phyloP scores from a whole-genome alignment of 2,329 filamentous ascomycete genomes.

The Diaporthe vexans region DNA sequence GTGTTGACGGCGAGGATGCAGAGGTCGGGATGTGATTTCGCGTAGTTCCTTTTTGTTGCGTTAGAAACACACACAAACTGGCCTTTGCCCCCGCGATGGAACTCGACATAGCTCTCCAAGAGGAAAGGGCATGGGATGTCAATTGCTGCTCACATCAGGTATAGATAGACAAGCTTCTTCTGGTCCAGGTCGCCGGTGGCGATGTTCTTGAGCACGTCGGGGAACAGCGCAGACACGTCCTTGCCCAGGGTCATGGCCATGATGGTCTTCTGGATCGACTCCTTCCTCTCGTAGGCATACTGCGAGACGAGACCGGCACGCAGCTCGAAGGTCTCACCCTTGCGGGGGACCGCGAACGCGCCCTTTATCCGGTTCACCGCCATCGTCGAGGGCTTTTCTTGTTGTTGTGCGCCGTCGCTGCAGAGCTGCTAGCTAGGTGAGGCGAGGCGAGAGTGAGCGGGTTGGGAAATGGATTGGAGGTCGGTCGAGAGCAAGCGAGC shows the following conservation, averaged over 20 bases:
- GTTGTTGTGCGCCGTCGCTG: not conserved
- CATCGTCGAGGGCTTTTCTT: slow-evolving; percentile 66
- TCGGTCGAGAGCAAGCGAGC: not conserved
- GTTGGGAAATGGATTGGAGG: not conserved
- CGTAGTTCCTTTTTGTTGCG: slow-evolving; percentile 83
- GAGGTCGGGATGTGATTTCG: slow-evolving; percentile 97
- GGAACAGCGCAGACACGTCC: slow-evolving; percentile 96
- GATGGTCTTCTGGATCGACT: slow-evolving; percentile 99
- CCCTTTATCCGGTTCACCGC: slow-evolving; percentile 96
- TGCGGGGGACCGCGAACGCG: slow-evolving; percentile 92
- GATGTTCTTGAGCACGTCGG: slow-evolving; percentile 98
- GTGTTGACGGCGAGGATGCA: slow-evolving; percentile 99
- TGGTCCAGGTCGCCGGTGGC: slow-evolving; percentile 94
- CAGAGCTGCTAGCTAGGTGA: slow-evolving; percentile 13
- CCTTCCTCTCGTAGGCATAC: slow-evolving; percentile 99
- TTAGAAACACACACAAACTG: slow-evolving; percentile 43
- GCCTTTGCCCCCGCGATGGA: slow-evolving; percentile 24
- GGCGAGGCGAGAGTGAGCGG: not conserved
- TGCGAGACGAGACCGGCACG: slow-evolving; percentile 96
- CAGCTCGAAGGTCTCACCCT: slow-evolving; percentile 98
- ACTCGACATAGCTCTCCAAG: slow-evolving; percentile 6
- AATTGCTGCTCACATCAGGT: slow-evolving; percentile 81
- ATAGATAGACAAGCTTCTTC: slow-evolving; percentile 99
- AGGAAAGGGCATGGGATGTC: not conserved
- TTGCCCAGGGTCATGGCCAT: slow-evolving; percentile 99